phyloP scores from a whole-genome alignment of 2,329 filamentous ascomycete species.

The Neurospora sp. region DNA sequence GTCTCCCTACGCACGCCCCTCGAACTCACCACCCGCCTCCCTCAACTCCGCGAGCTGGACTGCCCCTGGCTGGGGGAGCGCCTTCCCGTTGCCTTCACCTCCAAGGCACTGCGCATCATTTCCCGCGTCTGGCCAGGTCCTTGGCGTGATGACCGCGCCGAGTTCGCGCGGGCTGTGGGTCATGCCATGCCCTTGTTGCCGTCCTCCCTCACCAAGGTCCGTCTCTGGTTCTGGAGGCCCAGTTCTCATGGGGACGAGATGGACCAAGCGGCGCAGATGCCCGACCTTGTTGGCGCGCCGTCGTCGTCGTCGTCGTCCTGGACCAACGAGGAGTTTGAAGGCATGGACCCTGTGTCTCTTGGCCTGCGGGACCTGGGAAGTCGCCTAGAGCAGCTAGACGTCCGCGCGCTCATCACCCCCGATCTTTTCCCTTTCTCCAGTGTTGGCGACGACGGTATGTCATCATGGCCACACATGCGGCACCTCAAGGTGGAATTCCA shows the following conservation, averaged over 20 bases:
- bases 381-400: conserved; percentile 6
- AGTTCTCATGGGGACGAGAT: background rate
- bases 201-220: conserved; percentile 1
- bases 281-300: conserved; percentile 5
- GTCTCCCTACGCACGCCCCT: conserved; percentile 15
- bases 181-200: conserved; percentile 5
- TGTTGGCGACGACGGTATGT: background rate
- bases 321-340: conserved; percentile 1
- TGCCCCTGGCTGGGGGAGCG: conserved; percentile 19
- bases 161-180: conserved; percentile 15
- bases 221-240: conserved; percentile 2
- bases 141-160: conserved; percentile 18
- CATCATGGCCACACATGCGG: conserved; percentile 7
- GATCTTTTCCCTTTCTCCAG: conserved; percentile 3
- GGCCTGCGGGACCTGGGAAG: conserved; percentile 6
- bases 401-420: conserved; percentile 5
- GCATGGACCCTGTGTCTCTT: conserved; percentile 6
- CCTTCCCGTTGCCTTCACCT: conserved; percentile 7
- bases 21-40: conserved; percentile 15
- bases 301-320: background rate
- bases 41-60: conserved; percentile 11
- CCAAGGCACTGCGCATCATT: conserved; percentile 8
- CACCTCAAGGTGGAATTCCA: conserved; percentile 7
- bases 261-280: conserved; percentile 2
- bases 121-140: conserved; percentile 18